Evolutionary conservation across 495 filamentous ascomycete species (phyloP).

Genomic region (Tuber magnatum): DNA sequence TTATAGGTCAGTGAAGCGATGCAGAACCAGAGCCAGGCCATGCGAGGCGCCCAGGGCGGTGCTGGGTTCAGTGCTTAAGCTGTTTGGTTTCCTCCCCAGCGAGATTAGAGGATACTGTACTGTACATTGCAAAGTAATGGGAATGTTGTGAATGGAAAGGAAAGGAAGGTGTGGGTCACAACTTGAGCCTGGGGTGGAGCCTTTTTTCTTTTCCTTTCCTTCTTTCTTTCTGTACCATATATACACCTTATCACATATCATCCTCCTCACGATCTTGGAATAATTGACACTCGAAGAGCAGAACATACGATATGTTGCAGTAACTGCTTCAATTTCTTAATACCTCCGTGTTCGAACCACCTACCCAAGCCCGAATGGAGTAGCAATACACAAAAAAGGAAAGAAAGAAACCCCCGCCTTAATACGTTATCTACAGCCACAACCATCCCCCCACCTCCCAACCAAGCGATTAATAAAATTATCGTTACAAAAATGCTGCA

Average conservation of each 20-base stretch:
- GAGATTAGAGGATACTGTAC: not conserved
- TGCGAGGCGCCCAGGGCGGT: not conserved
- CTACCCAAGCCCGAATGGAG: not conserved
- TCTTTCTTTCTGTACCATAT: not conserved
- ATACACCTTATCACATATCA: not conserved
- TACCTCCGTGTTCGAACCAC: not conserved
- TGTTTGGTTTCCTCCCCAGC: not conserved
- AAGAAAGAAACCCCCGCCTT: not conserved
- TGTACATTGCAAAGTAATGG: not conserved
- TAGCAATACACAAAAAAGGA: not conserved
- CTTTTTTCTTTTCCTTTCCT: not conserved
- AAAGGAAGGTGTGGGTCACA: constrained; percentile 3
- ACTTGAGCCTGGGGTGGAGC: not conserved
- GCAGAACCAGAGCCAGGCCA: not conserved
- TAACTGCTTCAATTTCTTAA: not conserved
- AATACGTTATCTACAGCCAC: not conserved
- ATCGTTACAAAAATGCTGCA: not conserved
- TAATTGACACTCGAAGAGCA: not conserved
- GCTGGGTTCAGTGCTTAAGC: not conserved
- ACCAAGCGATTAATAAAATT: not conserved
- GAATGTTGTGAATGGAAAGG: constrained; percentile 1
- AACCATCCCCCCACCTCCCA: not conserved
- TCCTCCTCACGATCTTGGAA: not conserved
- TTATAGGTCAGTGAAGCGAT: not conserved
- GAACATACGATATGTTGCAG: not conserved